These are phyloP conservation scores for Colletotrichum neosansevieriae DNA, from an alignment of 2,329 filamentous ascomycete species.

Conservation along the genomic window DNA sequence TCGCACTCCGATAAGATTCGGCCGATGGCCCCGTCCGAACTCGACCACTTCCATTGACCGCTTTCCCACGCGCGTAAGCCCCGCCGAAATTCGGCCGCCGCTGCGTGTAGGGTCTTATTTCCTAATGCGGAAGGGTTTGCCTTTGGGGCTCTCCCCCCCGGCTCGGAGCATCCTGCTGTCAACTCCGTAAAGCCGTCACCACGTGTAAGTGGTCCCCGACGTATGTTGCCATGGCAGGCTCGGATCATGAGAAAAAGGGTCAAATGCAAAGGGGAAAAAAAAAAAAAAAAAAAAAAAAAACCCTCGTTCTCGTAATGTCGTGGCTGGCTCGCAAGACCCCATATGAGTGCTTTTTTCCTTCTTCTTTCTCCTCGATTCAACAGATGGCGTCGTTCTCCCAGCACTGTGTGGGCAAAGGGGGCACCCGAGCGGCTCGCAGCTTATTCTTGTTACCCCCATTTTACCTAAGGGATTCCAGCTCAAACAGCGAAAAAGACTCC, in stretches of 20 bases:
- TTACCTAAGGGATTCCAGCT: constrained; percentile 17
- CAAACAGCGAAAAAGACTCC: constrained; percentile 23
- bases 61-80: not conserved
- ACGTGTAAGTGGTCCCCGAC: not conserved
- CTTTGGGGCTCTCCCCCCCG: not conserved
- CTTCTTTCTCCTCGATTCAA: not conserved
- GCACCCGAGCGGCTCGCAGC: not conserved
- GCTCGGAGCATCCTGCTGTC: not conserved
- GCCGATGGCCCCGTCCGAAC: constrained; percentile 7
- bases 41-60: too few relatives aligned
- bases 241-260: not conserved
- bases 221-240: not conserved
- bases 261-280: not conserved
- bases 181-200: not conserved
- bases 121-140: constrained; percentile 15
- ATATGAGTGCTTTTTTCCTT: not conserved
- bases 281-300: too few relatives aligned
- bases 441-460: constrained; percentile 26
- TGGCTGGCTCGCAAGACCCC: constrained; percentile 1
- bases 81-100: constrained; percentile 6
- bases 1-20: constrained; percentile 4
- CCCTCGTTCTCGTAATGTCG: not conserved
- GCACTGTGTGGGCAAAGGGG: constrained; percentile 5
- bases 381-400: not conserved
- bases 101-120: constrained; percentile 15